phyloP scores from a whole-genome alignment of 2,329 filamentous ascomycete genomes.

The Penicillium sp. region DNA sequence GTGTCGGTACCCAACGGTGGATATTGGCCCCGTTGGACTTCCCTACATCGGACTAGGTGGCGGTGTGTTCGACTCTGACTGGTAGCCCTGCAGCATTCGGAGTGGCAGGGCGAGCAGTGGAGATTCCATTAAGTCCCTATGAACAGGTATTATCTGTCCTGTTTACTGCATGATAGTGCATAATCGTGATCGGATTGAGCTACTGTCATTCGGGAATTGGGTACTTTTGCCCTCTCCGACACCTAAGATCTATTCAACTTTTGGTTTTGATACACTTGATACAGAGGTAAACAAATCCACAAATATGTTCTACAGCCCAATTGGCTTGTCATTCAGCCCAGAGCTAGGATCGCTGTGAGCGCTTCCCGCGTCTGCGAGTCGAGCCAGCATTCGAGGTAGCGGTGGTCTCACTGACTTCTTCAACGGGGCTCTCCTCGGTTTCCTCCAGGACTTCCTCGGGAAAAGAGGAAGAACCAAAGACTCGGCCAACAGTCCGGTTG shows the following conservation, averaged over 20 bases:
- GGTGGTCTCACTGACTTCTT: constrained; percentile 27
- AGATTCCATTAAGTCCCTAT: too few species aligned
- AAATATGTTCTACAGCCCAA: not conserved
- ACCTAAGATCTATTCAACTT: constrained; percentile 9
- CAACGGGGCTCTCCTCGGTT: constrained; percentile 19
- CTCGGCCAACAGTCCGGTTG: constrained; percentile 41
- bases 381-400: constrained; percentile 21
- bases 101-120: constrained; percentile 3
- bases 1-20: constrained; percentile 19
- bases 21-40: constrained; percentile 14
- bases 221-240: too few species aligned
- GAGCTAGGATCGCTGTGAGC: constrained; percentile 28
- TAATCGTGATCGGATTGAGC: not conserved
- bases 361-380: constrained; percentile 29
- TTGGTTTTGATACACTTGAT: constrained; percentile 2
- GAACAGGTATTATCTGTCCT: not conserved
- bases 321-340: not conserved
- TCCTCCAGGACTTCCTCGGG: constrained; percentile 20
- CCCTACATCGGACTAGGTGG: constrained; percentile 12
- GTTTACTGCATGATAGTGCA: not conserved
- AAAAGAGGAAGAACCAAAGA: constrained; percentile 23
- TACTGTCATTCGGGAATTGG: too few species aligned
- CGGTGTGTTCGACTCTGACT: constrained; percentile 12
- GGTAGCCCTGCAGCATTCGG: constrained; percentile 6
- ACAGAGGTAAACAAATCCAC: not conserved